Percentiles rank a stretch among this genome's conserved stretches.
Evolutionary conservation across 2,329 filamentous ascomycete species (phyloP).

Genomic region (Cercospora sp.): DNA sequence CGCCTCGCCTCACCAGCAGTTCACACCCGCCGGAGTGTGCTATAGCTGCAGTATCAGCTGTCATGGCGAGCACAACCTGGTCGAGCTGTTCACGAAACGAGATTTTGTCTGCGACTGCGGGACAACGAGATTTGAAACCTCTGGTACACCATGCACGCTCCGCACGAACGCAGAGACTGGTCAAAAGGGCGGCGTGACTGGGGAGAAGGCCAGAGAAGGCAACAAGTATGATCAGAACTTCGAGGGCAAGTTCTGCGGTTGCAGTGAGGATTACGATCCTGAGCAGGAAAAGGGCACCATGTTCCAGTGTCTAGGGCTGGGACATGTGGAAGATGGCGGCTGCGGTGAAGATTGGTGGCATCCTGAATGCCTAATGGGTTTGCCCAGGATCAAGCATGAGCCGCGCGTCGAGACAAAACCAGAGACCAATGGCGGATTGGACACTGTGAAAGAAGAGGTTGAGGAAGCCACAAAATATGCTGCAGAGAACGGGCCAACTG

Average conservation of each 20-base stretch:
- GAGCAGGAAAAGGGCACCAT: slow-evolving; percentile 92
- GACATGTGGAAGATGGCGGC: slow-evolving; percentile 74
- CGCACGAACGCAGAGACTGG: slow-evolving; percentile 72
- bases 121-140: slow-evolving; percentile 69
- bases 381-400: slow-evolving; percentile 65
- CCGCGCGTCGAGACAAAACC: slow-evolving; percentile 28
- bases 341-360: slow-evolving; percentile 99
- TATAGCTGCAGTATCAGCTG: slow-evolving; percentile 97
- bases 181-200: slow-evolving; percentile 72
- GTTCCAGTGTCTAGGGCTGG: slow-evolving; percentile 93
- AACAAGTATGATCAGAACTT: slow-evolving; percentile 98
- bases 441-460: slow-evolving; percentile 34
- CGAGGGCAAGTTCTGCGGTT: slow-evolving; percentile 86
- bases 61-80: slow-evolving; percentile 90
- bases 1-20: slow-evolving; percentile 59
- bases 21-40: slow-evolving; percentile 79
- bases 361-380: slow-evolving; percentile 82
- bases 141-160: slow-evolving; percentile 71
- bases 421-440: slow-evolving; percentile 24
- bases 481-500: slow-evolving; percentile 45
- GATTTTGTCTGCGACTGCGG: slow-evolving; percentile 97
- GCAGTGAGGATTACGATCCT: slow-evolving; percentile 82
- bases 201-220: slow-evolving; percentile 66
- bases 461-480: slow-evolving; percentile 37
- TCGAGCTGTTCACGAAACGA: slow-evolving; percentile 93